These are phyloP conservation scores for Talaromyces verruculosus DNA, from an alignment of 2,329 filamentous ascomycete species.

Conservation along the genomic window DNA sequence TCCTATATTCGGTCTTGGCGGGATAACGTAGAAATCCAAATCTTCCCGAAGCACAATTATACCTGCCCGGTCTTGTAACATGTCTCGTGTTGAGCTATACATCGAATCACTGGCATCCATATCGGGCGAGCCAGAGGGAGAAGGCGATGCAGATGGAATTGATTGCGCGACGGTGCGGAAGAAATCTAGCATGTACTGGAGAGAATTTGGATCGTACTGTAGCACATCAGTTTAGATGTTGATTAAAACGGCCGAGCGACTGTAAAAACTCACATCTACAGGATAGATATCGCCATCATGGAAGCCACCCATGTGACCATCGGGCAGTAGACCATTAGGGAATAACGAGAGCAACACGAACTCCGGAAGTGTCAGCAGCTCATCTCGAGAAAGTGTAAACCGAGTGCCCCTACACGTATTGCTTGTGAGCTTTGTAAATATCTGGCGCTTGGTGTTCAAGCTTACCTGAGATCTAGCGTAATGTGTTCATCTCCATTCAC, in stretches of 20 bases:
- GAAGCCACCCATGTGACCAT: constrained; percentile 92
- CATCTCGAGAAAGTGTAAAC: constrained; percentile 91
- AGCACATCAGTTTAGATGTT: constrained; percentile 12
- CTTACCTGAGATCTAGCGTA: constrained; percentile 87
- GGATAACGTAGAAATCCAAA: constrained; percentile 95
- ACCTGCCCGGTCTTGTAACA: constrained; percentile 83
- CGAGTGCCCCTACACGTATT: constrained; percentile 69
- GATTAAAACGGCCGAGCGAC: background rate
- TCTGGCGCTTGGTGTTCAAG: background rate
- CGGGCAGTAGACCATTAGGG: constrained; percentile 95
- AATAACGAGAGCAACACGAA: constrained; percentile 98
- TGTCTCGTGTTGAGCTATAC: constrained; percentile 67
- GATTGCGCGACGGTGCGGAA: constrained; percentile 94
- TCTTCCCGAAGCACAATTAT: constrained; percentile 97
- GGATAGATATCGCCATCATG: constrained; percentile 92
- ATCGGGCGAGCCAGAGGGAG: constrained; percentile 62
- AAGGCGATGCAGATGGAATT: constrained; percentile 68
- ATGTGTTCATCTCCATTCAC: constrained; percentile 90
- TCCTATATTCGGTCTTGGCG: constrained; percentile 77
- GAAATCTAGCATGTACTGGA: constrained; percentile 99
- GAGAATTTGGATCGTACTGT: constrained; percentile 92
- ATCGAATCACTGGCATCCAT: constrained; percentile 71
- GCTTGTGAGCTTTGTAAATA: background rate
- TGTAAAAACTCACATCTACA: constrained; percentile 75
- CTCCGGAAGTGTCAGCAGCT: constrained; percentile 91